These are phyloP conservation scores for Stropharia rugosoannulata DNA, from an alignment of 768 basidiomycete species.

Conservation along the genomic window DNA sequence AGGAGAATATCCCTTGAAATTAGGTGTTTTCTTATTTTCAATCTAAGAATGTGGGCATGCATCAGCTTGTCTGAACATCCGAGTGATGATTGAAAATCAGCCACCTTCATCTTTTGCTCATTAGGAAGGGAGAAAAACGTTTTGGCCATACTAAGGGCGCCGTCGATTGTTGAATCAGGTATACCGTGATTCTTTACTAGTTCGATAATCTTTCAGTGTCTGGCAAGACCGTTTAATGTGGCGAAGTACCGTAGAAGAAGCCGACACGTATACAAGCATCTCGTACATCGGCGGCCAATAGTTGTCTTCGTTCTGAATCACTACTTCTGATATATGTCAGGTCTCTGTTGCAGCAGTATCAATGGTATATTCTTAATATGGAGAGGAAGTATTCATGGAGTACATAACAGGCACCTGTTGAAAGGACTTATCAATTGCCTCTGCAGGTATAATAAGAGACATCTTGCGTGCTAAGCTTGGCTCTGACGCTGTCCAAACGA, in stretches of 20 bases:
- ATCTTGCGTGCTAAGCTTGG: background rate
- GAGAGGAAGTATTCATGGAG: slow-evolving; percentile 2
- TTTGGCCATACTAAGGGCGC: slow-evolving; percentile 47
- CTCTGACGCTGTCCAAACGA: background rate
- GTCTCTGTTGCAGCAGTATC: slow-evolving; percentile 33
- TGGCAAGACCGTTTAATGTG: background rate
- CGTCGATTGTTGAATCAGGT: slow-evolving; percentile 44
- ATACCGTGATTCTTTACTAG: slow-evolving; percentile 80
- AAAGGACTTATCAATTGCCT: slow-evolving; percentile 23
- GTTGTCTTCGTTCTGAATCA: slow-evolving; percentile 36
- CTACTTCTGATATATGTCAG: slow-evolving; percentile 35
- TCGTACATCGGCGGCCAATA: slow-evolving; percentile 57
- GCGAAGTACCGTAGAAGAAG: slow-evolving; percentile 66
- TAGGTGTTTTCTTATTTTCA: slow-evolving; percentile 61
- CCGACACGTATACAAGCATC: slow-evolving; percentile 81
- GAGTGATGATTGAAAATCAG: background rate
- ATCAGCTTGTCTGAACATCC: background rate
- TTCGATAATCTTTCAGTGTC: background rate
- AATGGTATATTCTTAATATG: background rate
- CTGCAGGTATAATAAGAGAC: slow-evolving; percentile 22
- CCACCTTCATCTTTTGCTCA: slow-evolving; percentile 66
- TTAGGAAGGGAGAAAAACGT: slow-evolving; percentile 67
- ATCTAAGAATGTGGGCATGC: slow-evolving; percentile 39
- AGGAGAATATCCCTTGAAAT: slow-evolving; percentile 78
- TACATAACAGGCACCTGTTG: slow-evolving; percentile 39